Evolutionary conservation across 768 basidiomycete species (phyloP).

Genomic region (Mrakia hoshinonis): DNA sequence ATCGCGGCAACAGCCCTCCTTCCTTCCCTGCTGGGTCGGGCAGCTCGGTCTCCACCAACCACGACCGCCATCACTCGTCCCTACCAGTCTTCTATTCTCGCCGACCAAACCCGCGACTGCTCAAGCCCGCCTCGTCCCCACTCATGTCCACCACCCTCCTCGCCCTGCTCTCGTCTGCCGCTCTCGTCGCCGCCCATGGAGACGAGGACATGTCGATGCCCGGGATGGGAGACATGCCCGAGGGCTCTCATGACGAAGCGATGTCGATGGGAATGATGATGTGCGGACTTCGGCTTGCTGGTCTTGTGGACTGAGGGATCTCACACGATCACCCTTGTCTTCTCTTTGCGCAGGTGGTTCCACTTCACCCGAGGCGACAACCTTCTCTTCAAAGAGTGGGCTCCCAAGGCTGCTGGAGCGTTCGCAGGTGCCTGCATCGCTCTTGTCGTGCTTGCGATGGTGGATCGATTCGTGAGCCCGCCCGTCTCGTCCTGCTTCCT

Average conservation of each 20-base stretch:
- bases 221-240: not conserved
- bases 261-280: not conserved
- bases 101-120: not conserved
- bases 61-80: too few relatives aligned
- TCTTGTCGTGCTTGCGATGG: not conserved
- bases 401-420: not conserved
- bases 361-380: not conserved
- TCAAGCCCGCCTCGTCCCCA: not conserved
- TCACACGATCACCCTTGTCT: not conserved
- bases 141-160: not conserved
- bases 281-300: not conserved
- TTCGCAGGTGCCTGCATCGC: constrained; percentile 3
- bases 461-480: not conserved
- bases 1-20: too few relatives aligned
- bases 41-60: too few relatives aligned
- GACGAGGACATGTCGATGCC: not conserved
- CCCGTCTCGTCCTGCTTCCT: not conserved
- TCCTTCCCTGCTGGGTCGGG: too few relatives aligned
- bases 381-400: not conserved
- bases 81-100: not conserved
- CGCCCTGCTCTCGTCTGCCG: not conserved
- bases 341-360: not conserved
- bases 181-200: not conserved
- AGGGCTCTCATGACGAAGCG: not conserved
- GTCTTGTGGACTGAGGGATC: not conserved